phyloP scores from a whole-genome alignment of 768 basidiomycete species.

The Sarcodon sp. region DNA sequence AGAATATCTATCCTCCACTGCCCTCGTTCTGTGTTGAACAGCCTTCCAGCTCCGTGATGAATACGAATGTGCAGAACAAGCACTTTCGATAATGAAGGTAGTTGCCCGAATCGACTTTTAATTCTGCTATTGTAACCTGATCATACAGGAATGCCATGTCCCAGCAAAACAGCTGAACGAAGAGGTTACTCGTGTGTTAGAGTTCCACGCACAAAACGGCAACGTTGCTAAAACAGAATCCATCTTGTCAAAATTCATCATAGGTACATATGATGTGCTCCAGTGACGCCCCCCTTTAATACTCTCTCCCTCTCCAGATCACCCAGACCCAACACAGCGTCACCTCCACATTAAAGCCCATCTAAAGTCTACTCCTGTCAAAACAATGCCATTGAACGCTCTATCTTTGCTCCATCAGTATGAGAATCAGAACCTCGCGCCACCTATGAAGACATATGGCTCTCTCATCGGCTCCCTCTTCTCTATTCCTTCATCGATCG shows the following conservation, averaged over 20 bases:
- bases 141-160: constrained; percentile 21
- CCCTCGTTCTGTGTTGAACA: not conserved
- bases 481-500: constrained; percentile 24
- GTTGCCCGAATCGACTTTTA: not conserved
- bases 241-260: constrained; percentile 26
- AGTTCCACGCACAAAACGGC: constrained; percentile 32
- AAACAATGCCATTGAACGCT: constrained; percentile 46
- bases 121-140: not conserved
- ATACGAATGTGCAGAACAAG: constrained; percentile 29
- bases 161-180: constrained; percentile 28
- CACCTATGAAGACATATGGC: constrained; percentile 68
- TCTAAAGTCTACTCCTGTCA: constrained; percentile 32
- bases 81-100: constrained; percentile 39
- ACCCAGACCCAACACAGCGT: constrained; percentile 42
- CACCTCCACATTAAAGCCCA: constrained; percentile 66
- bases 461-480: constrained; percentile 49
- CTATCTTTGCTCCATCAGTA: constrained; percentile 59
- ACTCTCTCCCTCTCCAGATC: constrained; percentile 4
- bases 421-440: constrained; percentile 46
- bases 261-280: constrained; percentile 21
- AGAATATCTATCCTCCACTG: not conserved
- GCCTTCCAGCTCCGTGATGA: constrained; percentile 35
- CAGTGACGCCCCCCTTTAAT: constrained; percentile 2
- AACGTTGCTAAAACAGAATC: constrained; percentile 32
- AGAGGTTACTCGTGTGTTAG: constrained; percentile 32